phyloP scores from a whole-genome alignment of 495 filamentous ascomycete genomes.

The Astrothelium subdiscretum region DNA sequence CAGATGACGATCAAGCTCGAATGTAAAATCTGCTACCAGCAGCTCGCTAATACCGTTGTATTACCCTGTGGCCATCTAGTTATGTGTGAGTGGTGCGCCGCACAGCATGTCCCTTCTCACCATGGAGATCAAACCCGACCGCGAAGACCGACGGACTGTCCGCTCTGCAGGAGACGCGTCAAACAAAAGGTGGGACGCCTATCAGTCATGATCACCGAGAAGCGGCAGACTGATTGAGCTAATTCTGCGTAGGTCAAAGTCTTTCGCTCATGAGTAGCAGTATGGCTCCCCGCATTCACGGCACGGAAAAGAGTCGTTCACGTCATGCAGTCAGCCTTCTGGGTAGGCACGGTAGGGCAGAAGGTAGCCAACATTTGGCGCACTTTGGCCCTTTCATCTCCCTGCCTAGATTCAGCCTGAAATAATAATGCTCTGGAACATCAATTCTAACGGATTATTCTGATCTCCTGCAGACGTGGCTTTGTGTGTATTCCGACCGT shows the following conservation, averaged over 20 bases:
- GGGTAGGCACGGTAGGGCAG: too few species aligned
- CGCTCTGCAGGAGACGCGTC: constrained; percentile 28
- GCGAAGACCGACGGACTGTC: constrained; percentile 20
- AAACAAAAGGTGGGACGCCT: constrained; percentile 13
- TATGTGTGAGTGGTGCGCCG: constrained; percentile 37
- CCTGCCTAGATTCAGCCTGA: too few species aligned
- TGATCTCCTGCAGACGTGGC: too few species aligned
- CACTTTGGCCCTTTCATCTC: too few species aligned
- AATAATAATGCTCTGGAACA: too few species aligned
- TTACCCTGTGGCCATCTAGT: constrained; percentile 47
- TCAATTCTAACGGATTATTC: too few species aligned
- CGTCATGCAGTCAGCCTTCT: too few species aligned
- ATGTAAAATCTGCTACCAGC: constrained; percentile 44
- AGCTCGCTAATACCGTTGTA: constrained; percentile 41
- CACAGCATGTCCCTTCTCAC: constrained; percentile 20
- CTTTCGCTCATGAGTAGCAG: neutral
- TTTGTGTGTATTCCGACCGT: too few species aligned
- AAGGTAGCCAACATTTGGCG: too few species aligned
- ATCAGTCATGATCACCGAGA: neutral
- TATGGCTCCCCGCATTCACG: too few species aligned
- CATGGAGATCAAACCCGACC: constrained; percentile 21
- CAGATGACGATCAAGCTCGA: constrained; percentile 40
- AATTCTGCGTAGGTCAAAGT: neutral
- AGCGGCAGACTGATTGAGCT: neutral
- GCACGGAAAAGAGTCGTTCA: too few species aligned